A percentile compares a stretch with the other conserved stretches of the same genome.
phyloP scores from a whole-genome alignment of 2,329 filamentous ascomycete species.

The Didymella exigua region DNA sequence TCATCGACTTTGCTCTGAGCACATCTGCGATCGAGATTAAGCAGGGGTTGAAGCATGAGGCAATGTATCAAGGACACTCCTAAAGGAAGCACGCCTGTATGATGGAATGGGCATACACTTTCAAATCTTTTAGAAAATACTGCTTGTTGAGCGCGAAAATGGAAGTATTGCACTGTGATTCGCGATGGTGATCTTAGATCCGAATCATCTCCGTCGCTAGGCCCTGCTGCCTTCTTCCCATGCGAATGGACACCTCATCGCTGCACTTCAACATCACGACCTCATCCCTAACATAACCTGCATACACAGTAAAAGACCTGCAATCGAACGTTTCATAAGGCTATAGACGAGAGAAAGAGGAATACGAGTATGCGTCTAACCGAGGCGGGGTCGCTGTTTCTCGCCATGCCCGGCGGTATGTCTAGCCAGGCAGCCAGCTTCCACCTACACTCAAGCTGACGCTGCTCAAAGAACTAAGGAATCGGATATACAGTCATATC shows the following conservation, averaged over 20 bases:
- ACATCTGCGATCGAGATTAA: no score
- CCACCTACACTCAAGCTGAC: not conserved
- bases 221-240: not conserved
- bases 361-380: not conserved
- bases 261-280: not conserved
- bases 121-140: no score
- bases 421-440: not conserved
- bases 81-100: no score
- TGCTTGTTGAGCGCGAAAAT: no score
- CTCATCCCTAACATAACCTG: not conserved
- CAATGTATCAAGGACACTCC: no score
- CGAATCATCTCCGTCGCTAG: not conserved
- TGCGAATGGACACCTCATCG: not conserved
- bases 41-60: no score
- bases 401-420: conserved; percentile 6
- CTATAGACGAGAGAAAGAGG: not conserved
- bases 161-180: no score
- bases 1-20: no score
- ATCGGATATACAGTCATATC: not conserved
- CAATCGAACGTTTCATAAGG: no score
- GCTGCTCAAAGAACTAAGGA: not conserved
- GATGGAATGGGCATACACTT: no score
- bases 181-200: not conserved
- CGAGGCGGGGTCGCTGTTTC: not conserved
- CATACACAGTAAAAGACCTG: no score